phyloP scores from a whole-genome alignment of 1,284 basidiomycete species.

The Microbotryum scabiosae region DNA sequence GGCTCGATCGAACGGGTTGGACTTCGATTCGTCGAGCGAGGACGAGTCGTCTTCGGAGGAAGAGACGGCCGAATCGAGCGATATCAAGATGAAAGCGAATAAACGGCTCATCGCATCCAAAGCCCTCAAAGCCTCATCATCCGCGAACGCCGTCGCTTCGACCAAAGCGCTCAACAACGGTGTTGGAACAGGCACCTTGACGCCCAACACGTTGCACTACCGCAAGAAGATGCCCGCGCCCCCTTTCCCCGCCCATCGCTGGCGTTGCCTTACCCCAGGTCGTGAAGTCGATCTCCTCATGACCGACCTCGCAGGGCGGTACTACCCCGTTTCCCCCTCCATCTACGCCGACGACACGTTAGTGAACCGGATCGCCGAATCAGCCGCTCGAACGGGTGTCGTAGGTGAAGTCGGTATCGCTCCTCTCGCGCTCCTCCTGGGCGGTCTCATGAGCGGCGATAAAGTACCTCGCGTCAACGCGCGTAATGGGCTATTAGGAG shows the following conservation, averaged over 20 bases:
- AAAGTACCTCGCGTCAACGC: neutral
- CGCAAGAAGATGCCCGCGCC: conserved; percentile 1
- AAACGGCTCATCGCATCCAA: neutral
- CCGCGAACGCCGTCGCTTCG: neutral
- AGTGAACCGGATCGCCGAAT: neutral
- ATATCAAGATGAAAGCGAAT: no score
- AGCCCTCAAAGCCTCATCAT: neutral
- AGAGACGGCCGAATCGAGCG: no score
- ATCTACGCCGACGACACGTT: neutral
- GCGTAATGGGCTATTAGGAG: neutral
- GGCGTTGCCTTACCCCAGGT: conserved; percentile 8
- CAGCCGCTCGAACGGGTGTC: conserved; percentile 2
- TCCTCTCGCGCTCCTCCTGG: conserved; percentile 13
- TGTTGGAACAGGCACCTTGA: no score
- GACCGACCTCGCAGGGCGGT: conserved; percentile 14
- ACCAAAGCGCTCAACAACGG: neutral
- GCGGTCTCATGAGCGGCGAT: conserved; percentile 2
- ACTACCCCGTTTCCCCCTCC: conserved; percentile 4
- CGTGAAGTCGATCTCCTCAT: conserved; percentile 13
- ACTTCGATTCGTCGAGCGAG: no score
- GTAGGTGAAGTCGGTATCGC: conserved; percentile 16
- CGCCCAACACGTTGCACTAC: neutral
- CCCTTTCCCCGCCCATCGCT: conserved; percentile 18
- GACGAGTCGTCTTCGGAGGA: no score
- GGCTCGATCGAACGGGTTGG: no score